Conservation (phyloP, 225 moss, liverwort and hornwort genomes). For the Pleurozium schreberi region DNA sequence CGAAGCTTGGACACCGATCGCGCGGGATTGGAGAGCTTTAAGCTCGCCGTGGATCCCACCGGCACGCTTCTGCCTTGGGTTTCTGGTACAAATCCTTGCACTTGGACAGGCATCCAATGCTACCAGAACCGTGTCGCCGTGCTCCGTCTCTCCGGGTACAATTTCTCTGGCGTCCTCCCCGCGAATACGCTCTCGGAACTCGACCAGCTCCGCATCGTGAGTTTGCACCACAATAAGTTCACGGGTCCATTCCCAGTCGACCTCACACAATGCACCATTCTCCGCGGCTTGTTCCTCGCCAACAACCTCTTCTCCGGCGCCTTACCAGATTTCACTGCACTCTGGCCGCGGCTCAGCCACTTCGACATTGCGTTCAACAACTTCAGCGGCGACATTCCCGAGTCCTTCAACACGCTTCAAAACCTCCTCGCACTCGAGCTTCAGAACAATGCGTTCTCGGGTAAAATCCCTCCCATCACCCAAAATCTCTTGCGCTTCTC, state of each 20-base stretch:
- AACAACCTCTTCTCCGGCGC: slow-evolving; percentile 8
- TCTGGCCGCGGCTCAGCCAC: slow-evolving; percentile 16
- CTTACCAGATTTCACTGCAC: neutral
- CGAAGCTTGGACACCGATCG: slow-evolving; percentile 11
- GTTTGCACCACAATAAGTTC: slow-evolving; percentile 19
- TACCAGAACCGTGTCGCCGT: neutral
- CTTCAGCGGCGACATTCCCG: slow-evolving; percentile 8
- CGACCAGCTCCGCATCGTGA: slow-evolving; percentile 22
- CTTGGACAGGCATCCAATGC: slow-evolving; percentile 20
- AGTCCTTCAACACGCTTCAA: neutral
- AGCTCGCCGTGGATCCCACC: slow-evolving; percentile 1
- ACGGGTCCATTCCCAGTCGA: slow-evolving; percentile 10
- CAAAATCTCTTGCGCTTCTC: slow-evolving; percentile 6
- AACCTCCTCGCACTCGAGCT: neutral
- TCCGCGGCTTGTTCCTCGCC: neutral
- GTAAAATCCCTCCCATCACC: neutral
- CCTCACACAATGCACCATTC: neutral
- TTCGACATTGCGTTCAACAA: slow-evolving; percentile 11
- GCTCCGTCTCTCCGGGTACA: neutral
- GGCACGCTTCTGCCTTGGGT: neutral
- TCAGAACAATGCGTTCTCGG: slow-evolving; percentile 8
- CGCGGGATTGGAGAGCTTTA: slow-evolving; percentile 7
- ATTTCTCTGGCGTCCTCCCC: neutral
- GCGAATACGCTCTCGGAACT: slow-evolving; percentile 1
- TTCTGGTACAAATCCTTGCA: slow-evolving; percentile 4